phyloP scores from a whole-genome alignment of 495 filamentous ascomycete genomes.

The Xylaria castorea region DNA sequence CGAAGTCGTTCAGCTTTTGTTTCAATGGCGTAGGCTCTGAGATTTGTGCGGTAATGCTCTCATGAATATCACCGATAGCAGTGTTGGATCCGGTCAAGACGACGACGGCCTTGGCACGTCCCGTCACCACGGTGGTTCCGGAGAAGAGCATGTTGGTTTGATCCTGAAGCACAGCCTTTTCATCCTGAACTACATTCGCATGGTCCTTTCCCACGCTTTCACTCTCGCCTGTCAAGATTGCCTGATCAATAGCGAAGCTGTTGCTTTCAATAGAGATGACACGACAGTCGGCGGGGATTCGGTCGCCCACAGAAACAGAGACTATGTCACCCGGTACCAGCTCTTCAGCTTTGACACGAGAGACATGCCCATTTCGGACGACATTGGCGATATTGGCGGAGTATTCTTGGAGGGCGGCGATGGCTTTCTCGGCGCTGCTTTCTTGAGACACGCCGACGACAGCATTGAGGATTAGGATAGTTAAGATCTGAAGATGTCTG shows the following conservation, averaged over 20 bases:
- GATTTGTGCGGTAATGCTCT: conserved; percentile 97
- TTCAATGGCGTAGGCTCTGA: conserved; percentile 97
- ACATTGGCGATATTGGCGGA: conserved; percentile 98
- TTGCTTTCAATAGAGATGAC: conserved; percentile 93
- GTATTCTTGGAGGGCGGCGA: conserved; percentile 98
- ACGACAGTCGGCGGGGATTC: conserved; percentile 96
- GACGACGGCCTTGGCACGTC: conserved; percentile 90
- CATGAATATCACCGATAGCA: conserved; percentile 98
- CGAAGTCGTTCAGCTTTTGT: conserved; percentile 98
- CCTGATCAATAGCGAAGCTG: conserved; percentile 94
- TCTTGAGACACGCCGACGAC: conserved; percentile 98
- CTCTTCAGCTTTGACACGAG: conserved; percentile 88
- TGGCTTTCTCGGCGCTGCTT: conserved; percentile 97
- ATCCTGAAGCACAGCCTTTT: conserved; percentile 93
- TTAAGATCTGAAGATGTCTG: conserved; percentile 72
- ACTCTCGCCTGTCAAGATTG: conserved; percentile 97
- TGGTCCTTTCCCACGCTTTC: conserved; percentile 94
- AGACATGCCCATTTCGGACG: conserved; percentile 75
- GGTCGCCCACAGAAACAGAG: conserved; percentile 86
- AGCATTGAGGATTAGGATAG: conserved; percentile 95
- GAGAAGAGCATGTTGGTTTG: conserved; percentile 98
- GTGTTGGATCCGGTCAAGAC: conserved; percentile 90
- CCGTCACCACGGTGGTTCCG: conserved; percentile 95
- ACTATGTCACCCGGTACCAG: conserved; percentile 96
- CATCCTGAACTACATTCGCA: conserved; percentile 68